These are phyloP conservation scores for Gastrolobium villosum DNA, from an alignment of 306 rosid species.

Conservation along the genomic window DNA sequence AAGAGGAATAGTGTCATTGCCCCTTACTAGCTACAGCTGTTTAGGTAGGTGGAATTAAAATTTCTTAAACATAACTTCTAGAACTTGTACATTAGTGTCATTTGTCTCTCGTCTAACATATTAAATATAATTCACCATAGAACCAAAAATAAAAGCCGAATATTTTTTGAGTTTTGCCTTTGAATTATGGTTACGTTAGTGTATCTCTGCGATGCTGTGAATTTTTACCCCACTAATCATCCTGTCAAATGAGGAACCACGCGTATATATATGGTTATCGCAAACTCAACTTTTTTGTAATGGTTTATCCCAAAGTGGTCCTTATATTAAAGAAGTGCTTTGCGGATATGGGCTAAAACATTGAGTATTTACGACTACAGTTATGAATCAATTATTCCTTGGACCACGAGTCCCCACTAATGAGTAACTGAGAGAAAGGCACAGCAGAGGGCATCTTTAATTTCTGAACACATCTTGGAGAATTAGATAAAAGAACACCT, in stretches of 20 bases:
- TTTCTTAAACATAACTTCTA: not conserved
- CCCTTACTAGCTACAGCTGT: not conserved
- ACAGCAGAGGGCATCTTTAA: constrained; percentile 43
- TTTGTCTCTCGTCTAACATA: not conserved
- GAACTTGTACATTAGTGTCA: not conserved
- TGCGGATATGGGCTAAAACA: constrained; percentile 33
- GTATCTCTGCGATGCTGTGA: not conserved
- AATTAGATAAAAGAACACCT: constrained; percentile 44
- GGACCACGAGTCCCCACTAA: constrained; percentile 57
- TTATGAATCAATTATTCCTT: constrained; percentile 52
- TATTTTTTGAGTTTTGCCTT: not conserved
- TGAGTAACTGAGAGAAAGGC: constrained; percentile 43
- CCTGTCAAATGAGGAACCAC: not conserved
- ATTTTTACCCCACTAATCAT: not conserved
- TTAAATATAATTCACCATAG: not conserved
- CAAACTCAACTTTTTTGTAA: constrained; percentile 27
- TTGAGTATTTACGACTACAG: constrained; percentile 35
- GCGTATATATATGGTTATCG: not conserved
- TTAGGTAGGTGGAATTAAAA: not conserved
- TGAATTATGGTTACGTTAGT: not conserved
- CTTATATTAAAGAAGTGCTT: constrained; percentile 37
- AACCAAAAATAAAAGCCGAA: not conserved
- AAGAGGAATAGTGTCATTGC: not conserved
- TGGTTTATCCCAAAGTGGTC: constrained; percentile 47
- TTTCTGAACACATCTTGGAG: constrained; percentile 41